Conservation (phyloP, 495 filamentous ascomycete genomes). For the Neurospora discreta region DNA sequence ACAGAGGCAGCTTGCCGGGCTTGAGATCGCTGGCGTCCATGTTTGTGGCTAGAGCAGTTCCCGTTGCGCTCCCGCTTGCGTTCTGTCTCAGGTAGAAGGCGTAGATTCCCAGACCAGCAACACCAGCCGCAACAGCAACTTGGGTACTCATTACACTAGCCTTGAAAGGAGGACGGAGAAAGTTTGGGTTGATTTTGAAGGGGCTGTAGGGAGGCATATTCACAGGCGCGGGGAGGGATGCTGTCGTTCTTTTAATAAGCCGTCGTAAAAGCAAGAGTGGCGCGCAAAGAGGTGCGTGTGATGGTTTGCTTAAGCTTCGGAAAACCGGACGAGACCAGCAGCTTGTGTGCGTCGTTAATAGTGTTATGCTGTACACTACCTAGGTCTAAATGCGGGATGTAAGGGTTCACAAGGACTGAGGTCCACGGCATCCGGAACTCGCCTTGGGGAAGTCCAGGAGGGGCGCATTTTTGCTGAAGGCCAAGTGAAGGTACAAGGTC, state of each 20-base stretch:
- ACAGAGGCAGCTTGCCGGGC: conserved; percentile 16
- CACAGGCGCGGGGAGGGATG: neutral
- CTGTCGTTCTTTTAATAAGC: conserved; percentile 1
- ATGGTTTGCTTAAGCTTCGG: neutral
- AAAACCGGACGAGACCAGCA: neutral
- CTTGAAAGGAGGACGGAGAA: conserved; percentile 7
- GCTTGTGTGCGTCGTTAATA: neutral
- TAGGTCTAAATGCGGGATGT: neutral
- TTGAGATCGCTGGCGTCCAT: neutral
- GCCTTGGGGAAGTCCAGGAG: neutral
- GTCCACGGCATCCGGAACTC: neutral
- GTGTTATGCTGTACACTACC: neutral
- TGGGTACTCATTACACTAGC: conserved; percentile 17
- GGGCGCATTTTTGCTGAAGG: neutral
- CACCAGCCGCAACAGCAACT: conserved; percentile 17
- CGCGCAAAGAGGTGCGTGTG: neutral
- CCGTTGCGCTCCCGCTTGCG: neutral
- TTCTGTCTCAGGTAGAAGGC: conserved; percentile 12
- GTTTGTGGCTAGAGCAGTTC: neutral
- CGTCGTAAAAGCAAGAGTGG: neutral
- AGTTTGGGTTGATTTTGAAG: neutral
- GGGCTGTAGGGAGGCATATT: conserved; percentile 6
- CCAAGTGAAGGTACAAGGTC: neutral
- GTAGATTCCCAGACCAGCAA: conserved; percentile 18
- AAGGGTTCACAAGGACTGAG: neutral